A percentile compares a stretch with the other conserved stretches of the same genome.
phyloP scores from a whole-genome alignment of 257 asterid species.

The Solanum medicagineum region DNA sequence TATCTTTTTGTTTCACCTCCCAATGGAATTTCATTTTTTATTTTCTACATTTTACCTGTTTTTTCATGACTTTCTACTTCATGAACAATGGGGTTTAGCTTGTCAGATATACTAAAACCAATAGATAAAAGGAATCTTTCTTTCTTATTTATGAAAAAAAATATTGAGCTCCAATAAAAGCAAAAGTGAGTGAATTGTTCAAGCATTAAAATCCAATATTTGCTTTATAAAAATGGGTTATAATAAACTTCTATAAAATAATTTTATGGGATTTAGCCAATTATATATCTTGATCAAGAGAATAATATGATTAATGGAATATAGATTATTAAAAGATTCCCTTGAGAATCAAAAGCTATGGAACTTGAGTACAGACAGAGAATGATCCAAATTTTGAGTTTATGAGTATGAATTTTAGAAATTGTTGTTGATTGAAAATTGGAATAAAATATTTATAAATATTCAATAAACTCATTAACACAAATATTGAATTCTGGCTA shows the following conservation, averaged over 20 bases:
- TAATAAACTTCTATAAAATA: neutral
- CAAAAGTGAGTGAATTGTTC: neutral
- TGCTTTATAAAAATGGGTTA: neutral
- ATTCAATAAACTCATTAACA: neutral
- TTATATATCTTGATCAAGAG: neutral
- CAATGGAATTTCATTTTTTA: neutral
- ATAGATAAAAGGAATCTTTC: neutral
- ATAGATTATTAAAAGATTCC: neutral
- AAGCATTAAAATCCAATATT: neutral
- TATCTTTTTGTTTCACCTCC: neutral
- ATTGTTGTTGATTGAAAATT: no score
- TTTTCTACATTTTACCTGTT: neutral
- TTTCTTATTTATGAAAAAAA: neutral
- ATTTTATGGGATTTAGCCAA: neutral
- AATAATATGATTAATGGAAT: neutral
- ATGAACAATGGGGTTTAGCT: neutral
- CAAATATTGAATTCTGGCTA: neutral
- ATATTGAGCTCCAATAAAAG: neutral
- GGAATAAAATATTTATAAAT: neutral
- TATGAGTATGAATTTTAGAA: neutral
- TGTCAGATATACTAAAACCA: neutral
- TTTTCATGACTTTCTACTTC: neutral
- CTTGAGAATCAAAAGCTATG: neutral
- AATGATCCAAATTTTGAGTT: neutral
- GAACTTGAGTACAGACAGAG: neutral